Evolutionary conservation across 306 rosid genomes (phyloP), one percentile per base, ranked within the genome.

Genomic region (Dalbergia cochinchinensis): DNA sequence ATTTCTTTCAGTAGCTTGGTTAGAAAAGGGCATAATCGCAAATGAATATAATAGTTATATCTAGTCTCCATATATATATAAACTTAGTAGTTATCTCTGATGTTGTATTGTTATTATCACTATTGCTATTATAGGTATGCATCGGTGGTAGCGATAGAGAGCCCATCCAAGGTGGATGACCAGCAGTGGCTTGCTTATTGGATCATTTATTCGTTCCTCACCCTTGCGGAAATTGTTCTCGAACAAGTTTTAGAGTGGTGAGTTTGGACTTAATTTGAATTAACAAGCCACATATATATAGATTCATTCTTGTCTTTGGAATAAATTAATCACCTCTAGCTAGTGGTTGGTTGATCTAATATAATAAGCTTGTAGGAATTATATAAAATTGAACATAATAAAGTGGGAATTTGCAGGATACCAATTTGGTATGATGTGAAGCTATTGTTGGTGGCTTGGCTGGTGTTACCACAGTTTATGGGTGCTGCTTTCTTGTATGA

Each of bases 111-210:
- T 16, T 18, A 5, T 66, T 9, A 18, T 67, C 10, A 2, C 54
- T 26, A 11, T 16, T 19, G 6, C 6, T 12, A 22, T 82, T 5
- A 58, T 19, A 94, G 99, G 60, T 95, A 93, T 79, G 99, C 99
- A 62, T 95, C 99, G 19, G 94, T 95, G 86, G 79, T 95, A 26
- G 98, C 99, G 1, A 88, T 95, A 41, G 98, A 95, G 82, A 88
- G 91, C 72, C 66, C 97, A 26, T 84, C 93, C 1, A 95, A 93
- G 71, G 13, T 88, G 15, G 97, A 91, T 55, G 98, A 93, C 69
- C 89, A 93, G 58, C 99, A 95, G 80, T 95, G 99, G 99, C 92
- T 95, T 71, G 89, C 99, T 66, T 95, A 95, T 63, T 95, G 99
- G 99, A 93, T 95, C 74, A 55, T 90, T 7, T 95, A 93, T 90